Evolutionary conservation across 73 alveolate species (phyloP).

Genomic region (Blepharisma stoltei): DNA sequence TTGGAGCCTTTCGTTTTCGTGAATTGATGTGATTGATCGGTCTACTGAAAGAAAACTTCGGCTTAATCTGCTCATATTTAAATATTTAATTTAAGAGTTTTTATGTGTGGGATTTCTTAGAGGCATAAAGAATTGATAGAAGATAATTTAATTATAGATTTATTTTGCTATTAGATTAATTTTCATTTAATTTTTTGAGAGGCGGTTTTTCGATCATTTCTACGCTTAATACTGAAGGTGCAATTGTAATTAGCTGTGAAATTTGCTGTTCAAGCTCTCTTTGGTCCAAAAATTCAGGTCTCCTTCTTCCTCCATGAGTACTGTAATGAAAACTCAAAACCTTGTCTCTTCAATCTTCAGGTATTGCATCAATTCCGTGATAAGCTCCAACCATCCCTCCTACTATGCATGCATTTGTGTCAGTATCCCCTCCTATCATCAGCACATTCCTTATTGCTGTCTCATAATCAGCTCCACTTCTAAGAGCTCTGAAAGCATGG

Average conservation of each 20-base stretch:
- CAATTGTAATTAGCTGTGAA: background rate
- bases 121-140: too few species aligned
- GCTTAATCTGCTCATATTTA: too few species aligned
- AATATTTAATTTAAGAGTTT: too few species aligned
- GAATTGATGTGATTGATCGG: too few species aligned
- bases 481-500: conserved; percentile 27
- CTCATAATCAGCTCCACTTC: conserved; percentile 2
- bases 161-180: too few species aligned
- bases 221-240: too few species aligned
- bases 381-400: conserved; percentile 46
- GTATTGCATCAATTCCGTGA: conserved; percentile 21
- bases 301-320: background rate
- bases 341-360: background rate
- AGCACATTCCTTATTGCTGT: conserved; percentile 35
- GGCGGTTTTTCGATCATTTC: too few species aligned
- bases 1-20: too few species aligned
- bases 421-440: conserved; percentile 47
- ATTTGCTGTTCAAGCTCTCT: background rate
- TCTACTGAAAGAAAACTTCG: too few species aligned
- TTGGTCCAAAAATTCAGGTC: conserved; percentile 22
- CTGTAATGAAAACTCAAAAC: background rate
- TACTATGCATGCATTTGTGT: conserved; percentile 45
- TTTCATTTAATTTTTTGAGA: too few species aligned
- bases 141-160: too few species aligned
- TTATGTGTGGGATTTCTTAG: too few species aligned